Percentiles rank a stretch among this genome's conserved stretches.
Conservation (phyloP, 306 rosid species). For the Vicia faba region DNA sequence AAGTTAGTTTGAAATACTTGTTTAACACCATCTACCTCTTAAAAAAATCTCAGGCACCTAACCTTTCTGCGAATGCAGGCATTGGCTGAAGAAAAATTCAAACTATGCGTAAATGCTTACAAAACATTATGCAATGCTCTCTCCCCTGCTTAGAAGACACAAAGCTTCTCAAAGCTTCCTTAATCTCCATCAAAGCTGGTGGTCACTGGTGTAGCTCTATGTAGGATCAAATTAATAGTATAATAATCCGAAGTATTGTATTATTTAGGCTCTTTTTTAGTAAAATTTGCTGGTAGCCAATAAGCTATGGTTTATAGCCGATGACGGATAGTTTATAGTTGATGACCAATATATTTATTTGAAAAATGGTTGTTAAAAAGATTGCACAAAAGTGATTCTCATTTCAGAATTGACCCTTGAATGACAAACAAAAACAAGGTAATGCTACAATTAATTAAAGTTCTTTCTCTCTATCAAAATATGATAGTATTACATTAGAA, state of each 20-base stretch:
- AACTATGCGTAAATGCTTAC: constrained; percentile 71
- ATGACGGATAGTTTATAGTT: no score
- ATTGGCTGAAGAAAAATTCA: constrained; percentile 83
- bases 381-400: background rate
- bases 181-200: constrained; percentile 24
- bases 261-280: no score
- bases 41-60: background rate
- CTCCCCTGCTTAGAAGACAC: constrained; percentile 49
- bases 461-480: background rate
- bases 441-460: background rate
- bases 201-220: constrained; percentile 19
- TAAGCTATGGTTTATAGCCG: no score
- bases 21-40: constrained; percentile 23
- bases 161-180: constrained; percentile 16
- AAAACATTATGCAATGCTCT: constrained; percentile 71
- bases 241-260: no score
- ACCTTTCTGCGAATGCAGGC: constrained; percentile 49
- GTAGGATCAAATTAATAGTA: constrained; percentile 15
- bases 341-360: background rate
- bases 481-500: background rate
- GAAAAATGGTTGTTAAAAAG: background rate
- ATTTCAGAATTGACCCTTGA: constrained; percentile 8
- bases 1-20: constrained; percentile 55
- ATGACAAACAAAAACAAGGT: constrained; percentile 5
- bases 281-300: no score